Percentiles rank a stretch among this genome's conserved stretches.
phyloP scores from a whole-genome alignment of 2,329 filamentous ascomycete genomes.

The Helicocarpus griseus region DNA sequence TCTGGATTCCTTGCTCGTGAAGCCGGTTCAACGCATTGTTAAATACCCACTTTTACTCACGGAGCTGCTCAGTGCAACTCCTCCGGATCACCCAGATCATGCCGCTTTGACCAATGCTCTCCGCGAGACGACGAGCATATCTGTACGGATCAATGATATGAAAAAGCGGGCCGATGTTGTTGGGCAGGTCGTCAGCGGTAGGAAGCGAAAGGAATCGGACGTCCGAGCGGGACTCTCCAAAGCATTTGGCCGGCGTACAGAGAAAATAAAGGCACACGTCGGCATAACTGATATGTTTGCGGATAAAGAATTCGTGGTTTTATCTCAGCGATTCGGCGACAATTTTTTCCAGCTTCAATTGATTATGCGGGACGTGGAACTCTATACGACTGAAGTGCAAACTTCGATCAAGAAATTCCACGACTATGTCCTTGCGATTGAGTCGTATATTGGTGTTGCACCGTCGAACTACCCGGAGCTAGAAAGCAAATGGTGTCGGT shows the following conservation, averaged over 20 bases:
- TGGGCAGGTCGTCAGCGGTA: slow-evolving; percentile 68
- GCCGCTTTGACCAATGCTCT: slow-evolving; percentile 60
- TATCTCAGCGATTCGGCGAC: slow-evolving; percentile 80
- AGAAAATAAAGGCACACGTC: slow-evolving; percentile 68
- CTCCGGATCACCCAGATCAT: slow-evolving; percentile 73
- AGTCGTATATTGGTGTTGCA: slow-evolving; percentile 62
- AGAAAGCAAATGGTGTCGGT: slow-evolving; percentile 89
- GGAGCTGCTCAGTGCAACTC: slow-evolving; percentile 69
- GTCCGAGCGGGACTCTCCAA: slow-evolving; percentile 76
- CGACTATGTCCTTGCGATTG: slow-evolving; percentile 70
- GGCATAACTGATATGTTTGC: slow-evolving; percentile 59
- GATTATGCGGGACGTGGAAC: slow-evolving; percentile 86
- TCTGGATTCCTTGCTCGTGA: slow-evolving; percentile 89
- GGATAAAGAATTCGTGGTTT: slow-evolving; percentile 68
- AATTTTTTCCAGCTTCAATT: slow-evolving; percentile 90
- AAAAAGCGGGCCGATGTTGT: slow-evolving; percentile 93
- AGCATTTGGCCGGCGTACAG: slow-evolving; percentile 78
- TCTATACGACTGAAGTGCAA: slow-evolving; percentile 72
- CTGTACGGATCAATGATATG: slow-evolving; percentile 73
- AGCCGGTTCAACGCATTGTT: slow-evolving; percentile 87
- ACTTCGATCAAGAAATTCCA: slow-evolving; percentile 74
- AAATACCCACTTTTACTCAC: slow-evolving; percentile 86
- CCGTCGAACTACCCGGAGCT: slow-evolving; percentile 70
- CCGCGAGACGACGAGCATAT: slow-evolving; percentile 55
- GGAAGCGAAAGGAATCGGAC: slow-evolving; percentile 82